Evolutionary conservation across 1,139 yeast genomes (phyloP).

Genomic region (Dujonia santamariae): DNA sequence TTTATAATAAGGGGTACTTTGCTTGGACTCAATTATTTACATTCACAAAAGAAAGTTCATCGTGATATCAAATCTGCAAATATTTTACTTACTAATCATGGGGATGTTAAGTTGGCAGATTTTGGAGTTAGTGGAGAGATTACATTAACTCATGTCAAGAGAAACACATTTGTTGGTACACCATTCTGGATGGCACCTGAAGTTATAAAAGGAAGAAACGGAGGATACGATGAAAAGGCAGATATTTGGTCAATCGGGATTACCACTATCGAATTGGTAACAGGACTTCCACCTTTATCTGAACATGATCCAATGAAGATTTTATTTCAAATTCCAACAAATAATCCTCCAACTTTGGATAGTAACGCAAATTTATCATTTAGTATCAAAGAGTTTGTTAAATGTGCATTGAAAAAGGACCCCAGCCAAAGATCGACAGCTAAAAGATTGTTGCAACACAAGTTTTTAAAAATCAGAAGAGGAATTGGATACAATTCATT

Average conservation of each 20-base stretch:
- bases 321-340: slow-evolving; percentile 65
- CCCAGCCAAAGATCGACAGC: slow-evolving; percentile 55
- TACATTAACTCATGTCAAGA: slow-evolving; percentile 55
- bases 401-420: slow-evolving; percentile 55
- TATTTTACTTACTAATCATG: slow-evolving; percentile 60
- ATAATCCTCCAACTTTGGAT: slow-evolving; percentile 61
- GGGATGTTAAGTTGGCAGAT: slow-evolving; percentile 72
- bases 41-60: slow-evolving; percentile 72
- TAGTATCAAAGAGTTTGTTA: slow-evolving; percentile 58
- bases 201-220: slow-evolving; percentile 48
- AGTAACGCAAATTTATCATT: slow-evolving; percentile 41
- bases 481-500: slow-evolving; percentile 11
- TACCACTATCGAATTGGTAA: slow-evolving; percentile 70
- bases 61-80: slow-evolving; percentile 86
- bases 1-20: slow-evolving; percentile 59
- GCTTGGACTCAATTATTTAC: slow-evolving; percentile 67
- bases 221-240: slow-evolving; percentile 74
- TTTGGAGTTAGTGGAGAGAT: slow-evolving; percentile 86
- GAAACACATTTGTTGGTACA: slow-evolving; percentile 80
- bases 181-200: slow-evolving; percentile 97
- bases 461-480: slow-evolving; percentile 33
- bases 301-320: slow-evolving; percentile 74
- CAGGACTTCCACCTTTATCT: slow-evolving; percentile 71
- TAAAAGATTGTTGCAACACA: slow-evolving; percentile 38
- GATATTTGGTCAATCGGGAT: slow-evolving; percentile 91